Conservation (phyloP, 192 early-diverging fungal species). For the Backusella circina region DNA sequence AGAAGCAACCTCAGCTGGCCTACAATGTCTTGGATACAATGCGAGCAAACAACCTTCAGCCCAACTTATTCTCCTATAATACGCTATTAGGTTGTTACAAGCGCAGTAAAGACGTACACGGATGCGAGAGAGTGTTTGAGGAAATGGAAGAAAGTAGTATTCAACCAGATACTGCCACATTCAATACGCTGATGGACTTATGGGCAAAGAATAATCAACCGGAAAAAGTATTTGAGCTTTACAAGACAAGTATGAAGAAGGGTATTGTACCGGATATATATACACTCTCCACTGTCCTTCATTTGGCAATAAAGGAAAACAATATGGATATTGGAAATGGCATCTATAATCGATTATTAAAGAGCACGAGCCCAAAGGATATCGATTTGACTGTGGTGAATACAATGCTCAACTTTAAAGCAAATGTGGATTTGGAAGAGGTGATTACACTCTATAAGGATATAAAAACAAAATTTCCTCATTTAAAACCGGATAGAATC, state of each 20-base stretch:
- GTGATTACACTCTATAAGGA: conserved; percentile 11
- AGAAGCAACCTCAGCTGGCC: conserved; percentile 16
- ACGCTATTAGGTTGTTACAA: conserved; percentile 31
- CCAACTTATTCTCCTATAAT: conserved; percentile 33
- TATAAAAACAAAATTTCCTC: conserved; percentile 5
- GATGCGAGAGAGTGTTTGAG: neutral
- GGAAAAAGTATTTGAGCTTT: conserved; percentile 7
- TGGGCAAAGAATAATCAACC: neutral
- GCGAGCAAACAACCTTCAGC: conserved; percentile 8
- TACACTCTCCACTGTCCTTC: conserved; percentile 21
- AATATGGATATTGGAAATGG: conserved; percentile 3
- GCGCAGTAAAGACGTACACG: neutral
- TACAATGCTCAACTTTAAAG: conserved; percentile 15
- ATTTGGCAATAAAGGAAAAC: conserved; percentile 13
- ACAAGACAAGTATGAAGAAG: neutral
- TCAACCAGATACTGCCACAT: conserved; percentile 15
- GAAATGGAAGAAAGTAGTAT: conserved; percentile 18
- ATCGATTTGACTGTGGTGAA: conserved; percentile 13
- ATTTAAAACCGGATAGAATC: conserved; percentile 14
- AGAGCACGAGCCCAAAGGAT: neutral
- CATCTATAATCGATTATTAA: conserved; percentile 11
- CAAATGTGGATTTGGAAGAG: neutral
- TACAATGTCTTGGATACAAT: conserved; percentile 25
- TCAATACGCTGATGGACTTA: conserved; percentile 20
- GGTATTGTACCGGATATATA: conserved; percentile 20